Percentiles rank a stretch among this genome's conserved stretches.
phyloP scores from a whole-genome alignment of 768 basidiomycete genomes.

The Pisolithus marmoratus region DNA sequence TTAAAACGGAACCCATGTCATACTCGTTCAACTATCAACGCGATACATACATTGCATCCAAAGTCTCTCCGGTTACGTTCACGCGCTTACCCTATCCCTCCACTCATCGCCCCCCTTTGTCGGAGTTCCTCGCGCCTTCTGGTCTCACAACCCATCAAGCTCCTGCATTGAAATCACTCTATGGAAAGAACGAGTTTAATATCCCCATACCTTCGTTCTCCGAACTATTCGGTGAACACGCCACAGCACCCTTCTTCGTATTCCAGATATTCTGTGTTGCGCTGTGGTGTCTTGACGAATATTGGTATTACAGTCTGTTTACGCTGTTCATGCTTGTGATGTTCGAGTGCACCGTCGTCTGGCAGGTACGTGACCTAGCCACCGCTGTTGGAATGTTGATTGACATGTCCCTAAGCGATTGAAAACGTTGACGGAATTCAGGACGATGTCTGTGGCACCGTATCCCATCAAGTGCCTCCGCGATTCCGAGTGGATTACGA shows the following conservation, averaged over 20 bases:
- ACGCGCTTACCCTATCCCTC: slow-evolving; percentile 84
- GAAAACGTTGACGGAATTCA: slow-evolving; percentile 87
- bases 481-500: slow-evolving; percentile 69
- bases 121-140: slow-evolving; percentile 54
- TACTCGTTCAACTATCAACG: slow-evolving; percentile 94
- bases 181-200: slow-evolving; percentile 92
- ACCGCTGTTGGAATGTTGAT: background rate
- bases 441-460: slow-evolving; percentile 93
- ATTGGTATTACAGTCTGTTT: slow-evolving; percentile 98
- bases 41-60: slow-evolving; percentile 79
- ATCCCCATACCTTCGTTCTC: slow-evolving; percentile 95
- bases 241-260: slow-evolving; percentile 98
- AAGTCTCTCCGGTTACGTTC: slow-evolving; percentile 57
- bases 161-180: slow-evolving; percentile 54
- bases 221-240: slow-evolving; percentile 91
- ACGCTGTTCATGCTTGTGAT: slow-evolving; percentile 97
- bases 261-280: slow-evolving; percentile 98
- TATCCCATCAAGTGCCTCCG: slow-evolving; percentile 83
- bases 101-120: slow-evolving; percentile 60
- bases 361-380: slow-evolving; percentile 62
- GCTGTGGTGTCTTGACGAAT: slow-evolving; percentile 96
- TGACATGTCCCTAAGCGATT: slow-evolving; percentile 56
- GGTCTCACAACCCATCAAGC: slow-evolving; percentile 48
- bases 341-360: slow-evolving; percentile 98
- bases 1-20: slow-evolving; percentile 46